Conservation (phyloP, 1,284 basidiomycete species). For the Baeospora myosura region DNA sequence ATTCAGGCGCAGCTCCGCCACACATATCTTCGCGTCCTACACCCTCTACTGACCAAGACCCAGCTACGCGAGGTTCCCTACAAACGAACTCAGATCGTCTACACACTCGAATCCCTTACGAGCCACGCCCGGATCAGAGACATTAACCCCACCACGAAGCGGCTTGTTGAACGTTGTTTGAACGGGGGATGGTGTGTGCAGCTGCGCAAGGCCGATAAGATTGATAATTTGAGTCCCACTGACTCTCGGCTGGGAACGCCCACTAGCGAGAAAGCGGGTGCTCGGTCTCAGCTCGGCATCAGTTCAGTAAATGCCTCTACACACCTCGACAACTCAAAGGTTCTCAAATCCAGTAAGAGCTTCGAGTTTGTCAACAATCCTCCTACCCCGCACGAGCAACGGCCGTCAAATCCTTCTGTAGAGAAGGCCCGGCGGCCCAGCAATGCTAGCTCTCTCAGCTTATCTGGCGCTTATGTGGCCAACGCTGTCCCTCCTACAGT, state of each 20-base stretch:
- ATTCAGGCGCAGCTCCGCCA: slow-evolving; percentile 73
- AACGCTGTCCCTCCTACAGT: slow-evolving; percentile 9
- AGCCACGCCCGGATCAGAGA: slow-evolving; percentile 74
- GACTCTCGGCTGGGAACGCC: slow-evolving; percentile 28
- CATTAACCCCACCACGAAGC: slow-evolving; percentile 78
- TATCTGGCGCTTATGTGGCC: slow-evolving; percentile 31
- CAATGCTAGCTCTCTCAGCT: slow-evolving; percentile 32
- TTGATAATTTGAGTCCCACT: slow-evolving; percentile 12
- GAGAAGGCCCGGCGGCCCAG: slow-evolving; percentile 22
- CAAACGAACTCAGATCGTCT: slow-evolving; percentile 86
- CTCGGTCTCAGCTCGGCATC: slow-evolving; percentile 16
- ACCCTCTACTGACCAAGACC: slow-evolving; percentile 91
- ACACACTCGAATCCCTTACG: slow-evolving; percentile 74
- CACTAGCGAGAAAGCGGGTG: slow-evolving; percentile 30
- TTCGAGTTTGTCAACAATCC: slow-evolving; percentile 41
- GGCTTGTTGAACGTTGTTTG: slow-evolving; percentile 90
- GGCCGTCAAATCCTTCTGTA: slow-evolving; percentile 17
- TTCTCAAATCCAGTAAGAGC: slow-evolving; percentile 55
- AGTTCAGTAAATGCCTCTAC: slow-evolving; percentile 19
- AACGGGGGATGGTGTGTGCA: slow-evolving; percentile 82
- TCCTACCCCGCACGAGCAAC: slow-evolving; percentile 9
- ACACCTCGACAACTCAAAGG: slow-evolving; percentile 32
- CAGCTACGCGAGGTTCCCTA: slow-evolving; percentile 83
- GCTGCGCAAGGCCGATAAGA: slow-evolving; percentile 34
- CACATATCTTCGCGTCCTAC: slow-evolving; percentile 93